Base-by-base conservation (phyloP, 2,329 filamentous ascomycete genomes). In the Fusarium concolor region DNA sequence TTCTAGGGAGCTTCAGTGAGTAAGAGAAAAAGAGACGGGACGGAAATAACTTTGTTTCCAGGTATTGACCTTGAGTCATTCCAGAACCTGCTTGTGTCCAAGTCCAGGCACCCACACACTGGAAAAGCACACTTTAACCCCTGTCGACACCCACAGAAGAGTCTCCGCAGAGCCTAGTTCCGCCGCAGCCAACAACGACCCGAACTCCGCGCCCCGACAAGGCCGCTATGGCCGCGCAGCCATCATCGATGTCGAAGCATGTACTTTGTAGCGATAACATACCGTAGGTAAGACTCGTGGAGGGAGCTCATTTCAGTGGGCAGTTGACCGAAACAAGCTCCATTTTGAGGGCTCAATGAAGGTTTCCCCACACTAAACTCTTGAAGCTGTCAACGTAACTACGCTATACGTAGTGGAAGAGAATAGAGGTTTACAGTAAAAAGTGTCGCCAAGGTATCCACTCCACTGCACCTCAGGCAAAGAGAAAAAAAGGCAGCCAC, bases 401-500 rank as follows among this genome's bases (percentile, higher is more conserved):
- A 53, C 44, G 24, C 35, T 57, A 22, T 35, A 56, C 12, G 29
- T 31, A 31, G 31, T 15, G 29, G 29, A 31, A 31, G 12, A 15
- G 14, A 9, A 12, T 33, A 15, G 31, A 33, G 33, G n/a, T 20
- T 44, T 24, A 4, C 37, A 44, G 49, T 42, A 22, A 44, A 22
- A 44, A 51, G 47, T 51, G 47, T 29, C n/a, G 22, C 44, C 56
- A 44, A 62, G 37, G 56, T 66, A 64, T 49, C 61, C 68, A 66
- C 66, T 62, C 54, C 65, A 67, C 65, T 62, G 18, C 35, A 58
- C 69, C 68, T 69, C 65, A 76, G 70, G 73, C 71, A 74, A 72
- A 69, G 70, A 67, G 71, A 74, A 74, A 71, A 75, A 75, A 73
- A 73, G 66, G 71, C 68, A 65, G 71, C 71, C 61, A 66, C 67